These are phyloP conservation scores for Zoysia matrella DNA, from an alignment of 202 grass and related monocot genomes.

Conservation along the genomic window DNA sequence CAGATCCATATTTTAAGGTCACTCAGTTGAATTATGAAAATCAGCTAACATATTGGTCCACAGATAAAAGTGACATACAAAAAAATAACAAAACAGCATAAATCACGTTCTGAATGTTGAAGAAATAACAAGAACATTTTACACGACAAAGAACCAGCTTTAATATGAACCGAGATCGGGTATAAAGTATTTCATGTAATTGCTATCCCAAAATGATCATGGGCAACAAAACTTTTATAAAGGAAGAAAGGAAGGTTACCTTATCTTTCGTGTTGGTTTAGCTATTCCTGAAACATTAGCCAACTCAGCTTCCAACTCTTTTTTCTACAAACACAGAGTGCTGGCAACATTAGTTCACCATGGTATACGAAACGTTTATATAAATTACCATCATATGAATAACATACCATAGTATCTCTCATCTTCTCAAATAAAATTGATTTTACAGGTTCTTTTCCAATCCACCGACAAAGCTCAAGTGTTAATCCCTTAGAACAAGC, in stretches of 20 bases:
- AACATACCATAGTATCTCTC: constrained; percentile 96
- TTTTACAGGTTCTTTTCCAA: constrained; percentile 96
- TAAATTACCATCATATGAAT: constrained; percentile 26
- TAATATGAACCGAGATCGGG: too few species aligned
- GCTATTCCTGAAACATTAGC: constrained; percentile 80
- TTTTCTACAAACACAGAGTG: constrained; percentile 76
- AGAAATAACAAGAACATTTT: background rate
- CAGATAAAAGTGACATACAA: background rate
- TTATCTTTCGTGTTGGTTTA: constrained; percentile 97
- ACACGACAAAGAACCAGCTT: background rate
- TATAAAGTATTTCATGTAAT: too few species aligned
- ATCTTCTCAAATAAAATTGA: constrained; percentile 98
- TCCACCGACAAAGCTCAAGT: constrained; percentile 96
- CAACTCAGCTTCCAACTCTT: constrained; percentile 94
- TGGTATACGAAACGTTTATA: constrained; percentile 4
- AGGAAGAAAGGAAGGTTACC: constrained; percentile 45
- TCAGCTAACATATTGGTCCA: background rate
- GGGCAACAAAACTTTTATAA: too few species aligned
- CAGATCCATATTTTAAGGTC: background rate
- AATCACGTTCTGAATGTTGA: too few species aligned
- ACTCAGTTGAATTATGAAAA: background rate
- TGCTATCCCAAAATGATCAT: too few species aligned
- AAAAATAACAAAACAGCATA: background rate
- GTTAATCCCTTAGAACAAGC: constrained; percentile 97
- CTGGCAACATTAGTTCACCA: constrained; percentile 20